These are phyloP conservation scores for Aspergillus carbonarius DNA, from an alignment of 2,329 filamentous ascomycete species.

Conservation along the genomic window DNA sequence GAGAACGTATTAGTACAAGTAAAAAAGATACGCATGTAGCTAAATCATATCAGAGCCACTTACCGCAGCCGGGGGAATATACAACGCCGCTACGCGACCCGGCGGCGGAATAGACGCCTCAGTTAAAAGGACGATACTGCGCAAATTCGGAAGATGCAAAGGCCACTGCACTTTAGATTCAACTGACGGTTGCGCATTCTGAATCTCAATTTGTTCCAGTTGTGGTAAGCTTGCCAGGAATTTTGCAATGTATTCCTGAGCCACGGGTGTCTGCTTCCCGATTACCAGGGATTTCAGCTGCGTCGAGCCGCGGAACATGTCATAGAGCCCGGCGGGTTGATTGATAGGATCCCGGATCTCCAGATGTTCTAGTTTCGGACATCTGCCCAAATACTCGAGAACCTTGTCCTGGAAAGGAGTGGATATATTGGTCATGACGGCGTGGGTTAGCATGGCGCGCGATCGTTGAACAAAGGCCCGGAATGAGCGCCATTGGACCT, in stretches of 20 bases:
- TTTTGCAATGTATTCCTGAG: slow-evolving; percentile 25
- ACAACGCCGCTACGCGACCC: slow-evolving; percentile 17
- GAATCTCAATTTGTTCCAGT: slow-evolving; percentile 30
- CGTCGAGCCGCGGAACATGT: slow-evolving; percentile 28
- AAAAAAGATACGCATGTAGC: background rate
- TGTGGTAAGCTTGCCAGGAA: slow-evolving; percentile 27
- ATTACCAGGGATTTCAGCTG: slow-evolving; percentile 27
- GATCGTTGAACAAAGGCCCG: slow-evolving; percentile 37
- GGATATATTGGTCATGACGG: slow-evolving; percentile 31
- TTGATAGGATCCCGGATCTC: slow-evolving; percentile 25
- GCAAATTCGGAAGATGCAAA: slow-evolving; percentile 30
- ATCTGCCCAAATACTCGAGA: slow-evolving; percentile 35
- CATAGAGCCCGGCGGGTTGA: slow-evolving; percentile 22
- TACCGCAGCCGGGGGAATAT: slow-evolving; percentile 15
- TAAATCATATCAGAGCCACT: background rate
- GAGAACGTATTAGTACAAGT: background rate
- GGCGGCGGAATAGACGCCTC: slow-evolving; percentile 12
- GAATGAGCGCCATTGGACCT: slow-evolving; percentile 41
- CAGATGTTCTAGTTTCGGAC: slow-evolving; percentile 33
- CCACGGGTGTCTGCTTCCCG: slow-evolving; percentile 24
- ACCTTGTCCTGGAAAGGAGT: slow-evolving; percentile 24
- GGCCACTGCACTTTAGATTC: slow-evolving; percentile 22
- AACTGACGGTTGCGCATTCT: slow-evolving; percentile 20
- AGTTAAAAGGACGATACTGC: slow-evolving; percentile 27
- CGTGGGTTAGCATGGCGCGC: slow-evolving; percentile 34